Evolutionary conservation across 129 eudicot species (phyloP), one percentile per base, ranked within the genome.

Genomic region (Lactuca saligna): DNA sequence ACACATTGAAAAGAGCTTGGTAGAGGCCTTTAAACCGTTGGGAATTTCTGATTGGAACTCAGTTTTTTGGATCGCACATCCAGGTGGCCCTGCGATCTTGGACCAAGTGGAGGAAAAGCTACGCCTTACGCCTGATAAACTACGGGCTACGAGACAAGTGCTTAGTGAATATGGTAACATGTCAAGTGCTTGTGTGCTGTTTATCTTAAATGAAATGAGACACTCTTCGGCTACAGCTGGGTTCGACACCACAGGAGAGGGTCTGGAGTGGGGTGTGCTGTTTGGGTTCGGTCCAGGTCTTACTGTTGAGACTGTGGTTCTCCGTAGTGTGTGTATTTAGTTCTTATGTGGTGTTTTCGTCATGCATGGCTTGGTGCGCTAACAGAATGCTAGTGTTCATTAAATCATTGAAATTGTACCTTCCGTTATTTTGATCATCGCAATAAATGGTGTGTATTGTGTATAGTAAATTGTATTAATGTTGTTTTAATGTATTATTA

Each of bases 111-210:
- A 75, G 68, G 61, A 20, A 66, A 66, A 75, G 25, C 59, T 75
- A 46, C 59, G 51, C 68, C 54, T 75, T 8, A 51, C n/a, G 16
- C 73, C 73, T 17, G 68, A 75, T 57, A 75, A 75, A 37, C 59
- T 75, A 33, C 61, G 25, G 53, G 79, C 74, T 67, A 9, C 79
- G 17, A 50, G 79, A 12, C 74, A 41, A 6, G 74, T 75, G 53
- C 66, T 75, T 3, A 20, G 74, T 7, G 79, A 75, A 66, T 75
- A 75, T 34, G 95, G 95, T 5, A 87, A 87, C 65, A 82, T 87
- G 95, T 84, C 88, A 10, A 82, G 95, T 65, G 86, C 95, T 8
- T 79, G 86, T 61, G 95, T 87, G 13, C 14, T 84, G 14, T 87
- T 87, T 57, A 75, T 87, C 37, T 34, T 87, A n/a, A 84, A 87